Base-by-base conservation (phyloP, 441 rosid species). In the Gossypium schwendimanii region DNA sequence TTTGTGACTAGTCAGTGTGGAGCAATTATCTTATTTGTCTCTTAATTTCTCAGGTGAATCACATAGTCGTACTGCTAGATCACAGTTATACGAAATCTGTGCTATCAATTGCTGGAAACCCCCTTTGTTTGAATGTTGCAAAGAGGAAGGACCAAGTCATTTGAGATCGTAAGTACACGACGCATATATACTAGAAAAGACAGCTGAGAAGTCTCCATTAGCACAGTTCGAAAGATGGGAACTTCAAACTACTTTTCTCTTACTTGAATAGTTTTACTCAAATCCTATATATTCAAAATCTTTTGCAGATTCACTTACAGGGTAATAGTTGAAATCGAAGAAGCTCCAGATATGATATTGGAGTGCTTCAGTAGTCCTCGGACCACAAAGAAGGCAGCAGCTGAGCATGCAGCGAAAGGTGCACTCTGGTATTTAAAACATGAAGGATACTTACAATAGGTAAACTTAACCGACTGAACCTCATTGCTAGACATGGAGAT, bases 401-500 rank as follows among this genome's bases (percentile, higher is more conserved):
- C 98, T 2, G 99, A 95, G 81, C 73, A 84, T 45, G 98, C 99
- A 14, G 99, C 98, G 3, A 82, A 89, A 84, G 98, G 87, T 21
- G 93, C 93, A 14, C 58, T 95, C 23, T 90, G 98, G 97, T 93
- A 81, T 83, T 79, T 93, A 72, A 66, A 82, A 62, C 81, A 76
- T 14, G 68, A 73, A 72, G 92, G 89, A 2, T 86, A 87, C 78
- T 72, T 84, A 70, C 33, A 17, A 14, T 64, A 77, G 76, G 55
- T 50, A 23, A 28, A 31, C 28, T 52, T 53, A 14, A 50, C 47
- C 7, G 6, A 53, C 72, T 24, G n/a, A 44, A 44, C 5, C 36
- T 21, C 66, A 61, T 61, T 44, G 23, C 33, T 6, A 4, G 52
- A 41, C 28, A 41, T 64, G 17, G 7, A 64, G 15, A 18, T 39